Percentiles rank a stretch among this genome's conserved stretches.
phyloP scores from a whole-genome alignment of 768 basidiomycete genomes.

The Psilocybe cyanescens region DNA sequence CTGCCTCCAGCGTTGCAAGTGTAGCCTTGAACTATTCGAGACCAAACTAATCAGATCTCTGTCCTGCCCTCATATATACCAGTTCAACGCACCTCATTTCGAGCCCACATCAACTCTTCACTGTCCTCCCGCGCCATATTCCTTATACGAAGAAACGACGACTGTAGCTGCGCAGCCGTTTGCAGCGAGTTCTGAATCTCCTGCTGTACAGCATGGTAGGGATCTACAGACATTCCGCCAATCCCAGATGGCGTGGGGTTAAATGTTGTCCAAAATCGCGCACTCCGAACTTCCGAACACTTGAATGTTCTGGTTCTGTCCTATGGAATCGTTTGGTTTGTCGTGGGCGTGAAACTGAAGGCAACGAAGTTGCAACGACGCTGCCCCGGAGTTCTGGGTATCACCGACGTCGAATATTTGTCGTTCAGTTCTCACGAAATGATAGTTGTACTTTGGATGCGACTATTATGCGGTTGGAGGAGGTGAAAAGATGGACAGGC shows the following conservation, averaged over 20 bases:
- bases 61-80: not conserved
- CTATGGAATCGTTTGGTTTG: not conserved
- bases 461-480: slow-evolving; percentile 12
- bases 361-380: not conserved
- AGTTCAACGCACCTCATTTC: slow-evolving; percentile 62
- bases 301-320: not conserved
- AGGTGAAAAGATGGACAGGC: slow-evolving; percentile 1
- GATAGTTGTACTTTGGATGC: not conserved
- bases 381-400: not conserved
- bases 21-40: slow-evolving; percentile 69
- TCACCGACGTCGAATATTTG: not conserved
- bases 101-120: slow-evolving; percentile 81
- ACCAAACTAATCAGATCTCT: not conserved
- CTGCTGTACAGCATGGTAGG: slow-evolving; percentile 85
- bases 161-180: slow-evolving; percentile 67
- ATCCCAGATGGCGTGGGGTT: not conserved
- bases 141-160: slow-evolving; percentile 79
- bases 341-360: not conserved
- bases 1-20: slow-evolving; percentile 78
- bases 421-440: not conserved
- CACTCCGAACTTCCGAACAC: not conserved
- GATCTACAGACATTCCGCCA: slow-evolving; percentile 58
- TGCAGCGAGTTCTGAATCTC: slow-evolving; percentile 82
- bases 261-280: not conserved
- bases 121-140: slow-evolving; percentile 74